Conservation (phyloP, 2,329 filamentous ascomycete species). For the Penicillium sp. region DNA sequence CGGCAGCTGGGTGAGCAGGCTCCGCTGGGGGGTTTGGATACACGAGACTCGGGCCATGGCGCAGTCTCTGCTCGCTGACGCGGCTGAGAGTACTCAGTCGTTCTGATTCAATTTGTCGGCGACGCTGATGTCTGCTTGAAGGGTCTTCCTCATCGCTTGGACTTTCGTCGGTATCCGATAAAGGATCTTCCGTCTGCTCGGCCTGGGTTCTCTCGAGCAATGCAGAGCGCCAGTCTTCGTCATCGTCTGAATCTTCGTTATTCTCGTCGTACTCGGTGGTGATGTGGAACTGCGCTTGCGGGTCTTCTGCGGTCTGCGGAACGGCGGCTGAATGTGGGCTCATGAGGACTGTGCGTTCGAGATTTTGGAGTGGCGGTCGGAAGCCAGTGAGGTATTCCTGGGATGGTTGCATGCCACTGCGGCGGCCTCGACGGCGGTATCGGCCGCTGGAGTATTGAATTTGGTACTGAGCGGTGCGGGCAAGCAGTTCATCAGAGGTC, state of each 20-base stretch:
- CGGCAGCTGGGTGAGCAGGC: conserved; percentile 19
- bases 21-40: conserved; percentile 23
- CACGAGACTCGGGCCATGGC: conserved; percentile 24
- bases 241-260: conserved; percentile 28
- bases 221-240: conserved; percentile 20
- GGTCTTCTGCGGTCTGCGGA: conserved; percentile 21
- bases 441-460: conserved; percentile 58
- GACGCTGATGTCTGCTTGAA: conserved; percentile 19
- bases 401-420: conserved; percentile 32
- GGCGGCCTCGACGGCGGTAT: conserved; percentile 28
- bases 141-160: conserved; percentile 25
- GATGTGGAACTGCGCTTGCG: conserved; percentile 31
- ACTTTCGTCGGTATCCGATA: conserved; percentile 32
- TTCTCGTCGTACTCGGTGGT: conserved; percentile 38
- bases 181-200: conserved; percentile 21
- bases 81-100: conserved; percentile 18
- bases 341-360: conserved; percentile 27
- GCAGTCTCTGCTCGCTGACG: conserved; percentile 16
- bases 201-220: conserved; percentile 32
- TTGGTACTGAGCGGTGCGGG: conserved; percentile 70
- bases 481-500: conserved; percentile 72
- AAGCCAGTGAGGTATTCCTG: conserved; percentile 39
- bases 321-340: conserved; percentile 23
- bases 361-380: conserved; percentile 34
- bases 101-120: conserved; percentile 25